Conservation (phyloP, 441 rosid species). For the Macaranga tanarius region DNA sequence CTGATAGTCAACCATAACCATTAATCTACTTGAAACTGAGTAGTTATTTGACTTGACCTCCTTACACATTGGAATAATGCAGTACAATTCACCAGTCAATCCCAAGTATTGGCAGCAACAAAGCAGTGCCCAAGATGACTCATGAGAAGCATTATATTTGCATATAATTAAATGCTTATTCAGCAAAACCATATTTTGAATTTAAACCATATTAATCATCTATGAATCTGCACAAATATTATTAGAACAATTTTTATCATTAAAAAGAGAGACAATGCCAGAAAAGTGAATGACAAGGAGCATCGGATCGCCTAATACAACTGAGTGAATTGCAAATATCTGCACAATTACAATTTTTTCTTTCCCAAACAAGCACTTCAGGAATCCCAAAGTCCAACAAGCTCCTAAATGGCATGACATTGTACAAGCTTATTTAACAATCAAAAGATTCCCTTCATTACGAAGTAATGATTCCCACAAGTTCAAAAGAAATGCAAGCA, state of each 20-base stretch:
- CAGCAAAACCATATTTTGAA: neutral
- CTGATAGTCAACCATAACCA: neutral
- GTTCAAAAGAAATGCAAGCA: too few species aligned
- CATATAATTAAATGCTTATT: neutral
- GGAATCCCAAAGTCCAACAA: neutral
- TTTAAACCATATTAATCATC: neutral
- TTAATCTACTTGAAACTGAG: neutral
- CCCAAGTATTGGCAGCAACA: neutral
- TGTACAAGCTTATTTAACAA: neutral
- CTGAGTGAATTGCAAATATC: neutral
- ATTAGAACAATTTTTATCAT: neutral
- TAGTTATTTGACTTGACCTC: neutral
- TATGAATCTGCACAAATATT: neutral
- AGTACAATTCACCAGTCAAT: neutral
- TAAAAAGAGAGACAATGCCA: neutral
- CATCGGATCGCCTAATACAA: neutral
- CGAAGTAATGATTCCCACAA: neutral
- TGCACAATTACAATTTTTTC: neutral
- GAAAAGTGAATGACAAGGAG: neutral
- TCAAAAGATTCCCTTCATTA: neutral
- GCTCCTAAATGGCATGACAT: neutral
- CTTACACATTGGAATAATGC: neutral
- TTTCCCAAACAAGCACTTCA: neutral
- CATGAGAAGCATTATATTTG: neutral
- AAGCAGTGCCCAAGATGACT: conserved; percentile 1